Evolutionary conservation across 345 rosid genomes (phyloP).

Genomic region (Salix purpurea): DNA sequence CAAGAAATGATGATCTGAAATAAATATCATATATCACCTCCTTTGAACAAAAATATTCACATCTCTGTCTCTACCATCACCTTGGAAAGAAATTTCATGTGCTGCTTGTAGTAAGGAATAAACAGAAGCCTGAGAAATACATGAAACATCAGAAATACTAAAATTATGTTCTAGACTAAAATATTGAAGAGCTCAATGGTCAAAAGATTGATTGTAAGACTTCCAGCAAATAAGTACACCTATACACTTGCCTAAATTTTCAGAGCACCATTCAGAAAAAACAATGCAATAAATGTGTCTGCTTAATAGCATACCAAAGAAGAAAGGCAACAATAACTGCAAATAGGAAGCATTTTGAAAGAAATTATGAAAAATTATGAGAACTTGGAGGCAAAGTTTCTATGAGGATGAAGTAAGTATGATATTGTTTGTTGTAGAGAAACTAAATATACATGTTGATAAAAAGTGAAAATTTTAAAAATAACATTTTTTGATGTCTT

Average conservation of each 20-base stretch:
- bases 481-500: neutral
- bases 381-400: neutral
- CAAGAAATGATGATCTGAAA: neutral
- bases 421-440: neutral
- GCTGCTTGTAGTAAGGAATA: conserved; percentile 89
- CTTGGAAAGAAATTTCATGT: conserved; percentile 70
- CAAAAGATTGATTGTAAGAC: neutral
- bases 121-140: conserved; percentile 64
- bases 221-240: neutral
- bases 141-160: conserved; percentile 29
- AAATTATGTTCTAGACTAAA: conserved; percentile 5
- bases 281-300: neutral
- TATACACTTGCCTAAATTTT: neutral
- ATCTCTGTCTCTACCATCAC: conserved; percentile 72
- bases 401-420: neutral
- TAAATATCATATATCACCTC: conserved; percentile 45
- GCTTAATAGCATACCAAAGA: neutral
- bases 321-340: neutral
- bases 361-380: neutral
- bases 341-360: neutral
- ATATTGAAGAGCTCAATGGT: neutral
- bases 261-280: neutral
- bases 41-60: conserved; percentile 65
- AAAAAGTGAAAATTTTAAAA: neutral
- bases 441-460: neutral